A percentile compares a stretch with the other conserved stretches of the same genome.
phyloP scores from a whole-genome alignment of 768 basidiomycete genomes.

The Paxillus involutus region DNA sequence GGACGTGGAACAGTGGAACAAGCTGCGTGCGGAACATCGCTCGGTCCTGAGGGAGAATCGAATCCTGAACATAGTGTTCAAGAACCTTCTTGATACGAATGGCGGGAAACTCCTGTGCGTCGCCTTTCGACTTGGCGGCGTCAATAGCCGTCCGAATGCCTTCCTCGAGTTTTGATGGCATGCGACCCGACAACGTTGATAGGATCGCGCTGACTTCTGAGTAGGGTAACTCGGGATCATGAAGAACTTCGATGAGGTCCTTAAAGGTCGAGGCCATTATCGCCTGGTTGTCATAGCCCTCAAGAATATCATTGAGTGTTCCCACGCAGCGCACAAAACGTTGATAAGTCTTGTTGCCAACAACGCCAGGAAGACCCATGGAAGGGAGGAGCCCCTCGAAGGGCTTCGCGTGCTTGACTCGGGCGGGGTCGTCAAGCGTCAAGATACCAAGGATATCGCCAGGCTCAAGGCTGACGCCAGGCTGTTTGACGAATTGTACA shows the following conservation, averaged over 20 bases:
- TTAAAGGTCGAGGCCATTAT: conserved; percentile 86
- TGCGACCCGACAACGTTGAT: conserved; percentile 87
- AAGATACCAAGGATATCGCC: conserved; percentile 98
- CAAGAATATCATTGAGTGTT: conserved; percentile 86
- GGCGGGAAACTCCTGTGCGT: conserved; percentile 87
- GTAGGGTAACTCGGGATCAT: conserved; percentile 86
- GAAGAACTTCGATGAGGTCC: conserved; percentile 79
- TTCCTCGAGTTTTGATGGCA: conserved; percentile 90
- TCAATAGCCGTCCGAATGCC: conserved; percentile 79
- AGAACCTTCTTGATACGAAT: conserved; percentile 81
- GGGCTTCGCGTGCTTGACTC: conserved; percentile 97
- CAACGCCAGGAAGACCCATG: conserved; percentile 82
- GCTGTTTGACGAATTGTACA: conserved; percentile 96
- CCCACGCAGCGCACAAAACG: conserved; percentile 70
- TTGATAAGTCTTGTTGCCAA: conserved; percentile 91
- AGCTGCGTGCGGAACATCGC: conserved; percentile 77
- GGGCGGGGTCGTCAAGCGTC: conserved; percentile 91
- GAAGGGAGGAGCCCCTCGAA: conserved; percentile 92
- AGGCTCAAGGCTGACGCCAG: conserved; percentile 93
- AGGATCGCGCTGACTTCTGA: conserved; percentile 82
- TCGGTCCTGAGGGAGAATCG: conserved; percentile 76
- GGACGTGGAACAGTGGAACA: conserved; percentile 64
- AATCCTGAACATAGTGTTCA: conserved; percentile 82
- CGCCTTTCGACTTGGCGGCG: conserved; percentile 66
- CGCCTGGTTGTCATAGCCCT: conserved; percentile 96